Percentiles rank a stretch among this genome's conserved stretches.
Evolutionary conservation across 805 yeast genomes (phyloP).

Genomic region (Kuraishia cidri): DNA sequence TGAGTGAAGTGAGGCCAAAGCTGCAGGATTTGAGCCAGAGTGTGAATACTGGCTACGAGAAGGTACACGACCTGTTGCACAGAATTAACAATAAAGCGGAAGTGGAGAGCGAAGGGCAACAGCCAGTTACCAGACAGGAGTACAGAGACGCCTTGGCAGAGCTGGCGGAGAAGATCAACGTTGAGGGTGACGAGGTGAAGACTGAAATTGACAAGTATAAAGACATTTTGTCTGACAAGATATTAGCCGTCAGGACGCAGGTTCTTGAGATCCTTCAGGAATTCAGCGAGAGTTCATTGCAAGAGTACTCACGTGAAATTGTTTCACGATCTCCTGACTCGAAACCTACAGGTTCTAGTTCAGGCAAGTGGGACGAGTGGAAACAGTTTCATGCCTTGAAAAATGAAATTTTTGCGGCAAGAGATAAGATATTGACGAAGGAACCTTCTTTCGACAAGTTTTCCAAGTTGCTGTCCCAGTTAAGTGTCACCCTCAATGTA

Average conservation of each 20-base stretch:
- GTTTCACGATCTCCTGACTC: conserved; percentile 20
- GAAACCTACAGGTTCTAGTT: conserved; percentile 1
- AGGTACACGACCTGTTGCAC: conserved; percentile 15
- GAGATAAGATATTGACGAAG: conserved; percentile 39
- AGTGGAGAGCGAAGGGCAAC: no score
- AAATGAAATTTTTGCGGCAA: conserved; percentile 38
- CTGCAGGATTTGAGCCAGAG: conserved; percentile 21
- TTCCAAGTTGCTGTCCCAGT: conserved; percentile 22
- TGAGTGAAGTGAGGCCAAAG: conserved; percentile 20
- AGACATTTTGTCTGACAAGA: conserved; percentile 20
- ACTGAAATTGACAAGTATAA: conserved; percentile 19
- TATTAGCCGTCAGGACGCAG: conserved; percentile 22
- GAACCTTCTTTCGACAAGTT: conserved; percentile 20
- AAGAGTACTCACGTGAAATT: conserved; percentile 55
- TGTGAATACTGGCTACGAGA: conserved; percentile 15
- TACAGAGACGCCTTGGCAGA: conserved; percentile 32
- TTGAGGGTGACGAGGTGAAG: conserved; percentile 21
- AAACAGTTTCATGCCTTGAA: conserved; percentile 50
- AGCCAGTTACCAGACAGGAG: conserved; percentile 38
- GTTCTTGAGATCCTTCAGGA: conserved; percentile 65
- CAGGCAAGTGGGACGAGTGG: conserved; percentile 41
- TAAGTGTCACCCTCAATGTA: conserved; percentile 36
- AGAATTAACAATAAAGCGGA: no score
- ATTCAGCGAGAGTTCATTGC: conserved; percentile 59
- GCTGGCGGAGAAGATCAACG: conserved; percentile 18